Conservation (phyloP, 306 rosid species). For the Fragaria vesca region DNA sequence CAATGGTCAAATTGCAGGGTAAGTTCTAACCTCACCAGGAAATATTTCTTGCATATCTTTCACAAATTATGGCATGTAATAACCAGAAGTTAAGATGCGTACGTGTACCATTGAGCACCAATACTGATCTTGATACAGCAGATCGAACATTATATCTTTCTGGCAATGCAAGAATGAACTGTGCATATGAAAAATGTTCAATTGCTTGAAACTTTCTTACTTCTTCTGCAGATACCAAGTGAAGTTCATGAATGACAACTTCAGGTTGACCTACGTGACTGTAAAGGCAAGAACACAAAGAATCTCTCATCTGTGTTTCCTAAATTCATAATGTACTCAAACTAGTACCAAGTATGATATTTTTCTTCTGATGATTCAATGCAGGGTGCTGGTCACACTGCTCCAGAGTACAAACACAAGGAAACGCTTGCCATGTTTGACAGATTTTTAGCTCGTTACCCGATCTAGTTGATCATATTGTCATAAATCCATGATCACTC, state of each 20-base stretch:
- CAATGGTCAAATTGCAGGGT: conserved; percentile 38
- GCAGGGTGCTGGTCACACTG: conserved; percentile 35
- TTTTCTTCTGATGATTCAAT: background rate
- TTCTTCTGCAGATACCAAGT: conserved; percentile 27
- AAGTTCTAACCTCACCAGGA: background rate
- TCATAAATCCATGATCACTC: background rate
- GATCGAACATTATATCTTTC: background rate
- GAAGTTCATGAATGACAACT: conserved; percentile 25
- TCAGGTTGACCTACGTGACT: conserved; percentile 28
- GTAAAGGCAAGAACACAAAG: conserved; percentile 17
- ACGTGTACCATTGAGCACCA: background rate
- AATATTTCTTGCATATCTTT: background rate
- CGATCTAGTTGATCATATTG: conserved; percentile 1
- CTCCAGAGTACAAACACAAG: conserved; percentile 34
- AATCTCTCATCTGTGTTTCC: background rate
- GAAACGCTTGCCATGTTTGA: conserved; percentile 34
- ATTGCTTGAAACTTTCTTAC: conserved; percentile 1
- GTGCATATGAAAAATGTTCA: background rate
- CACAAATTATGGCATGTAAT: background rate
- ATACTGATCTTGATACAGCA: background rate
- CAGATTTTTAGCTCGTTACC: conserved; percentile 30
- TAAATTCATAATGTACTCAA: background rate
- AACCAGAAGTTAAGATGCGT: background rate
- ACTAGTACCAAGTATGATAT: background rate
- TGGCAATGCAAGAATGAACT: background rate